phyloP scores from a whole-genome alignment of 2,329 filamentous ascomycete genomes.

The Xylariales sp. region DNA sequence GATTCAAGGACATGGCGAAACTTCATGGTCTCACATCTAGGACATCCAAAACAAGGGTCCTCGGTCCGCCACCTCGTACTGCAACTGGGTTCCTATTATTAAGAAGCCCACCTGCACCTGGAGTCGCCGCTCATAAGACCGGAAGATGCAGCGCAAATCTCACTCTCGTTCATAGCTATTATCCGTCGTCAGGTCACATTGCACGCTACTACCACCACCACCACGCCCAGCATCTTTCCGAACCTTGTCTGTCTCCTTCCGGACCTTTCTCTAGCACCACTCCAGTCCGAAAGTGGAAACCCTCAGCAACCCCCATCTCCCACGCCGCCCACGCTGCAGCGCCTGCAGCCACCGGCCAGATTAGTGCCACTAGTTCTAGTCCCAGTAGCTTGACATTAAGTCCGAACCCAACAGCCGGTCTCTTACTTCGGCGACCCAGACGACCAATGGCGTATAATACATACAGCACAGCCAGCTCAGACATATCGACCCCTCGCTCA shows the following conservation, averaged over 20 bases:
- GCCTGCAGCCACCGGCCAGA: conserved; percentile 36
- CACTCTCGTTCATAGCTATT: conserved; percentile 20
- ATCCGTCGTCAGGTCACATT: conserved; percentile 28
- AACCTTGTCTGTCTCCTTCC: conserved; percentile 48
- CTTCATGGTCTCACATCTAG: conserved; percentile 38
- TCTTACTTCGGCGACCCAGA: conserved; percentile 41
- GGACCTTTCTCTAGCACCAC: conserved; percentile 49
- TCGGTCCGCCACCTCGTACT: conserved; percentile 42
- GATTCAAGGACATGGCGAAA: conserved; percentile 39
- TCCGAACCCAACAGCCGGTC: conserved; percentile 37
- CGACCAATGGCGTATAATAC: conserved; percentile 60
- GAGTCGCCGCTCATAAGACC: conserved; percentile 38
- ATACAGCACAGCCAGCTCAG: conserved; percentile 60
- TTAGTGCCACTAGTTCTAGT: conserved; percentile 41
- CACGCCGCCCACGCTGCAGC: background rate
- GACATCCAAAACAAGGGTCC: conserved; percentile 35
- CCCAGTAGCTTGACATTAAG: conserved; percentile 29
- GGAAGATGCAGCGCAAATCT: conserved; percentile 41
- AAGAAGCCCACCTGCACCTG: conserved; percentile 44
- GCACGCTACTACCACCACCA: conserved; percentile 13
- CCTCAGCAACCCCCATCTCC: conserved; percentile 33
- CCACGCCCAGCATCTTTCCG: conserved; percentile 37
- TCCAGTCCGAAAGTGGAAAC: conserved; percentile 46
- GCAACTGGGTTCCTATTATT: conserved; percentile 43
- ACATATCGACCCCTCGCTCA: conserved; percentile 67